Evolutionary conservation across 805 yeast genomes (phyloP), one percentile per base, ranked within the genome.

Genomic region (Teunomyces pallodes): DNA sequence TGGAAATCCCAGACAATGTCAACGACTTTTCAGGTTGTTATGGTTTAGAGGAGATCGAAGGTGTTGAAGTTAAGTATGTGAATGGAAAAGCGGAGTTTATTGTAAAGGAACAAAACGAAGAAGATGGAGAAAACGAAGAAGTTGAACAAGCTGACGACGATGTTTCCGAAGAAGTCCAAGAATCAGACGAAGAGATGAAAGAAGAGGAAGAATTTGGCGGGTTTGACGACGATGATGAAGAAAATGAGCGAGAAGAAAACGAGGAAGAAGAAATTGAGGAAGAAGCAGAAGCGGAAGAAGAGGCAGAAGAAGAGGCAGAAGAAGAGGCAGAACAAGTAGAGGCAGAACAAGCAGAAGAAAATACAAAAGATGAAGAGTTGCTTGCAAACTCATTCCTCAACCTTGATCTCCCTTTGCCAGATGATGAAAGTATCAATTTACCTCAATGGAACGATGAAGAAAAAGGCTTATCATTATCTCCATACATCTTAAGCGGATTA

Each of bases 31-130:
- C 87, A 54, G 97, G 97, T 0, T 86, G 91, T 58, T 90, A 84
- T 63, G 99, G 97, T 0, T 70, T 94, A 31, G 99, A 92, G 64
- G 98, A 92, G 63, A 77, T 94, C 44, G 97, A 90, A 48, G 97
- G 97, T 39, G 97, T 92, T 30, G 91, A 79, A 58, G 91, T 92
- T 5, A 82, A 87, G 50, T 75, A 83, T 46, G 80, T 82, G 2
- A 73, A 87, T 52, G 96, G 96, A 10, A 69, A 74, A 44, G 83
- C 86, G 0, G 79, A 79, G 46, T 86, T 85, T 58, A 55, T 67
- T 8, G 66, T 66, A 12, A 65, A 63, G 45, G 71, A 68, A 17
- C 53, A 56, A 36, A 54, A 46, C 42, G 52, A 55, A 43, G 49
- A 47, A 8, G 45, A 20, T 3, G 47, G 36, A 13, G 43, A 50